Conservation (phyloP, 2,329 filamentous ascomycete species). For the Blastomyces parvus region DNA sequence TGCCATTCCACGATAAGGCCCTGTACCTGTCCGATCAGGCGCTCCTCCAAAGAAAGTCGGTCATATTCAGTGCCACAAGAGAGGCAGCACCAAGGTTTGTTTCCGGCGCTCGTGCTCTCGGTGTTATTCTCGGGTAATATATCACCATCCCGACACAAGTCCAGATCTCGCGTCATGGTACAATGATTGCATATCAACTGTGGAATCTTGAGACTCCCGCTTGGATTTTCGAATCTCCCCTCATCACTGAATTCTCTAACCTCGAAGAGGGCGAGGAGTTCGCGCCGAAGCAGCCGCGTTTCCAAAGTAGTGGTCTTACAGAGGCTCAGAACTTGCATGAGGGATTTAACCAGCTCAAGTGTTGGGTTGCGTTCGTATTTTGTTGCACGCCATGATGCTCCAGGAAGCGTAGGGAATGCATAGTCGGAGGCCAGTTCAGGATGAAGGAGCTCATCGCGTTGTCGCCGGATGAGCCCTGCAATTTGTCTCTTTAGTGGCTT, state of each 20-base stretch:
- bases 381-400: constrained; percentile 34
- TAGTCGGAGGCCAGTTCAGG: constrained; percentile 82
- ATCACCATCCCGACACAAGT: constrained; percentile 83
- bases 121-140: constrained; percentile 50
- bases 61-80: constrained; percentile 70
- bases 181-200: constrained; percentile 84
- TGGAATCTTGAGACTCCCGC: constrained; percentile 59
- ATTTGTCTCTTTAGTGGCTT: constrained; percentile 88
- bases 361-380: constrained; percentile 63
- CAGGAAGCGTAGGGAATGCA: constrained; percentile 65
- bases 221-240: constrained; percentile 80
- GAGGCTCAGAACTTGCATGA: constrained; percentile 85
- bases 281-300: constrained; percentile 76
- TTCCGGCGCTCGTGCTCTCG: constrained; percentile 20
- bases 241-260: constrained; percentile 86
- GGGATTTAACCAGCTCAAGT: constrained; percentile 80
- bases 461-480: constrained; percentile 65
- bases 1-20: constrained; percentile 68
- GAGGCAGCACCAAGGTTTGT: constrained; percentile 60
- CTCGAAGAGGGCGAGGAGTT: constrained; percentile 81
- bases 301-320: constrained; percentile 87
- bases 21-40: constrained; percentile 67
- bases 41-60: constrained; percentile 73
- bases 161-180: constrained; percentile 77
- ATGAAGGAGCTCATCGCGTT: constrained; percentile 81